Conservation (phyloP, 1,284 basidiomycete genomes). For the Polyporus tsugae region DNA sequence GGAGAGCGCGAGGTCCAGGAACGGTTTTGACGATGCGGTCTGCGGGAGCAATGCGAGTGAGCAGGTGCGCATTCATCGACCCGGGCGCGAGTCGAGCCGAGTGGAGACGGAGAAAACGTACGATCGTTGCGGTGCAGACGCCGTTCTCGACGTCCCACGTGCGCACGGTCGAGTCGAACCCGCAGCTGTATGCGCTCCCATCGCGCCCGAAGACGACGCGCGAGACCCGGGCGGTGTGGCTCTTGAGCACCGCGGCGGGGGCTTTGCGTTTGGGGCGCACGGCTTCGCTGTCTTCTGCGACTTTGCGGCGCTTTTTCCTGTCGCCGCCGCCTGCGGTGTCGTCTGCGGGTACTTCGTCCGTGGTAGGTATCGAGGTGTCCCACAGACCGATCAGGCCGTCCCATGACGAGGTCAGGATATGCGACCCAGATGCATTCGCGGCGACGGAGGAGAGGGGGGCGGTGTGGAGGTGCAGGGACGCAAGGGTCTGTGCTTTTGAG, state of each 20-base stretch:
- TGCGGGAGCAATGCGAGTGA: conserved; percentile 38
- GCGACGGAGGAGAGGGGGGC: conserved; percentile 66
- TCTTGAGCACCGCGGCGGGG: conserved; percentile 72
- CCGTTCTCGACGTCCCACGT: conserved; percentile 78
- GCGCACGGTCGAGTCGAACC: conserved; percentile 80
- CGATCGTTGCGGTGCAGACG: conserved; percentile 72
- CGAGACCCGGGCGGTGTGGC: conserved; percentile 79
- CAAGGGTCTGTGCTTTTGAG: neutral
- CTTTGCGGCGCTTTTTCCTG: conserved; percentile 65
- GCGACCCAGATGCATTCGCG: conserved; percentile 58
- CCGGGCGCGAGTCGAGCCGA: neutral
- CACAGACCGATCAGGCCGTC: conserved; percentile 84
- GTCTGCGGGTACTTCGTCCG: conserved; percentile 65
- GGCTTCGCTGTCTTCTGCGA: conserved; percentile 42
- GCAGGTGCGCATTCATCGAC: conserved; percentile 7
- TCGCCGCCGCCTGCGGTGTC: conserved; percentile 41
- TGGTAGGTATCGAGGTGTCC: conserved; percentile 66
- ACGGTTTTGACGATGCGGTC: conserved; percentile 75
- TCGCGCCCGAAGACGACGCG: conserved; percentile 59
- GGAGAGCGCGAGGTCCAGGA: conserved; percentile 64
- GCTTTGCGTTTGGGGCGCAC: conserved; percentile 60
- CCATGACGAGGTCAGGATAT: conserved; percentile 82
- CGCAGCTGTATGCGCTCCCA: conserved; percentile 67
- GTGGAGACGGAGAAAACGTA: conserved; percentile 46
- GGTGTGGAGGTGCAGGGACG: neutral